Percentiles rank a stretch among this genome's conserved stretches.
Conservation (phyloP, 1,284 basidiomycete species). For the Marasmius sp. region DNA sequence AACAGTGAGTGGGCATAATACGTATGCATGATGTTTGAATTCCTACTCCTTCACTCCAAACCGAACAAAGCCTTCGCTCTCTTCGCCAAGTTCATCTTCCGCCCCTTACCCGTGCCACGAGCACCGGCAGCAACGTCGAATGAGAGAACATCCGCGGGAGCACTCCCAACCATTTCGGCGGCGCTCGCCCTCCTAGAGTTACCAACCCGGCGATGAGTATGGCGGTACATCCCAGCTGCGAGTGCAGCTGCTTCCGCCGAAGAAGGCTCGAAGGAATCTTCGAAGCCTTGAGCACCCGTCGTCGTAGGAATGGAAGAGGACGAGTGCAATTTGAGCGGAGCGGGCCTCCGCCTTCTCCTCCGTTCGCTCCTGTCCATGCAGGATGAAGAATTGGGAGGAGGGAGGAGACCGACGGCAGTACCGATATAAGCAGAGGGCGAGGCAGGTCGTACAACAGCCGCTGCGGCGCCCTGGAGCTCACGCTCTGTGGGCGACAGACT, state of each 20-base stretch:
- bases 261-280: conserved; percentile 12
- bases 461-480: not conserved
- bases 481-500: not conserved
- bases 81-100: conserved; percentile 11
- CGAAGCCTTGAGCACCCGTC: conserved; percentile 1
- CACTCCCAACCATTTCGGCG: not conserved
- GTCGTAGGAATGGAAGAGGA: not conserved
- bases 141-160: not conserved
- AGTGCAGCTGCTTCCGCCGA: not conserved
- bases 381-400: not conserved
- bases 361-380: not conserved
- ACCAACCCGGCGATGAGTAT: not conserved
- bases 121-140: not conserved
- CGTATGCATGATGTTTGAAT: no score
- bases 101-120: conserved; percentile 10
- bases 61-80: conserved; percentile 57
- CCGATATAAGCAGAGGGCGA: conserved; percentile 1
- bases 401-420: not conserved
- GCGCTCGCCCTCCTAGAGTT: not conserved
- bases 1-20: no score
- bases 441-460: not conserved
- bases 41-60: conserved; percentile 44
- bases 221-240: not conserved
- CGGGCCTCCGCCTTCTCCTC: conserved; percentile 13
- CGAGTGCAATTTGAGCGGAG: conserved; percentile 13